These are phyloP conservation scores for Apiospora phragmitis DNA, from an alignment of 2,329 filamentous ascomycete genomes.

Conservation along the genomic window DNA sequence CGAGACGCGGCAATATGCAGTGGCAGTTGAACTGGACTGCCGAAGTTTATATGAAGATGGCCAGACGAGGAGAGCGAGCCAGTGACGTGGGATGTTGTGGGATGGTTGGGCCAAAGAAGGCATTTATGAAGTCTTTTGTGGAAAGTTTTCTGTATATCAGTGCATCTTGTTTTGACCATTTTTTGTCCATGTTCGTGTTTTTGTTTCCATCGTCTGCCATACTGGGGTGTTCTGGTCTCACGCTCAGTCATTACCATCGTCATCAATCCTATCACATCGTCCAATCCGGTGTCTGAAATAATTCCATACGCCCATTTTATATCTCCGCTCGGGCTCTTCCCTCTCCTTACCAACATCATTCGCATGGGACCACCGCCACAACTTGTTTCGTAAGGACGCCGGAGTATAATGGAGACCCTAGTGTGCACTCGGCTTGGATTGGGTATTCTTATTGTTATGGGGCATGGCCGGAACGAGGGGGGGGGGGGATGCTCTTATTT, in stretches of 20 bases:
- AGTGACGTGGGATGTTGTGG: neutral
- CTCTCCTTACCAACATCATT: neutral
- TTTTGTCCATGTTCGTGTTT: neutral
- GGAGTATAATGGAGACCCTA: neutral
- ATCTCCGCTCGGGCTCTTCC: neutral
- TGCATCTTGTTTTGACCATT: neutral
- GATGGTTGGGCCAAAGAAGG: neutral
- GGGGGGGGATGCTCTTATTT: neutral
- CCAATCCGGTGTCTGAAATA: neutral
- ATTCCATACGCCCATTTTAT: neutral
- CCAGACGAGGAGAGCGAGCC: neutral
- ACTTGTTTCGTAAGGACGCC: neutral
- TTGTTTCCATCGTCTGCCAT: neutral
- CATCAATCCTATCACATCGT: neutral
- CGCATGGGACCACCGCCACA: neutral
- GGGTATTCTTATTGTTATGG: neutral
- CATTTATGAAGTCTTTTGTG: neutral
- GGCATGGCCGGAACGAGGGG: neutral
- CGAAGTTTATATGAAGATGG: neutral
- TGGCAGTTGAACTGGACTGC: neutral
- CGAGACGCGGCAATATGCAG: neutral
- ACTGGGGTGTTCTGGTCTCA: neutral
- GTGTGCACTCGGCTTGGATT: neutral
- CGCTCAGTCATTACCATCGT: neutral
- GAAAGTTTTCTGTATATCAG: conserved; percentile 9